phyloP scores from a whole-genome alignment of 192 early-diverging fungal genomes.

The Chytriomyces hyalinus region DNA sequence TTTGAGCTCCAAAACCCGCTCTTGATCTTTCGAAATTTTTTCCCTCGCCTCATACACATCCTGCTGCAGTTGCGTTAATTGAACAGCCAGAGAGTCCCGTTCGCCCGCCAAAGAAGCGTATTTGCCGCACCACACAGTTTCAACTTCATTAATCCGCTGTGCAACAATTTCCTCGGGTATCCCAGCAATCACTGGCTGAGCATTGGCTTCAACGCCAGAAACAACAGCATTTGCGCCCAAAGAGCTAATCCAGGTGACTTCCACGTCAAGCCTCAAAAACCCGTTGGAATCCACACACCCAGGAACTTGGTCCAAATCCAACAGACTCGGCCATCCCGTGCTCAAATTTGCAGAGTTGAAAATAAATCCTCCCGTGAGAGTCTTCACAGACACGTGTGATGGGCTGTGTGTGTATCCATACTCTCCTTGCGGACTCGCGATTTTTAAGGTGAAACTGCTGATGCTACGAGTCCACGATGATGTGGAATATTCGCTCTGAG shows the following conservation, averaged over 20 bases:
- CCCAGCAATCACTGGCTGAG: not conserved
- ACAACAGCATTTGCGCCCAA: no score
- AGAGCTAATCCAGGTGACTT: slow-evolving; percentile 43
- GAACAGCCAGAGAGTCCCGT: not conserved
- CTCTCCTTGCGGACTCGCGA: slow-evolving; percentile 5
- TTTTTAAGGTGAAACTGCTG: slow-evolving; percentile 46
- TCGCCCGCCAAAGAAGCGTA: not conserved
- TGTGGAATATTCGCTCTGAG: slow-evolving; percentile 30
- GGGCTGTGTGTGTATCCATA: slow-evolving; percentile 26
- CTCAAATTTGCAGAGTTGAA: slow-evolving; percentile 34
- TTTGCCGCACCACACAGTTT: slow-evolving; percentile 7
- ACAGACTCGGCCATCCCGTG: slow-evolving; percentile 39
- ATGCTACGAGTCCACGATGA: slow-evolving; percentile 42
- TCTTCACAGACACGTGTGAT: slow-evolving; percentile 38
- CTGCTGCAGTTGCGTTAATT: slow-evolving; percentile 11
- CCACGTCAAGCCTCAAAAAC: slow-evolving; percentile 34
- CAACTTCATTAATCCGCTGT: not conserved
- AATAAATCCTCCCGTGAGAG: slow-evolving; percentile 51
- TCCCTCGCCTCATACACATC: slow-evolving; percentile 28
- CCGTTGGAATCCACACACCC: slow-evolving; percentile 39
- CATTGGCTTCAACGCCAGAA: no score
- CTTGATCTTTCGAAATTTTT: slow-evolving; percentile 31
- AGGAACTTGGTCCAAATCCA: slow-evolving; percentile 25
- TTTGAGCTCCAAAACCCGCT: slow-evolving; percentile 24
- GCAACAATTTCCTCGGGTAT: slow-evolving; percentile 6